Evolutionary conservation across 495 filamentous ascomycete genomes (phyloP), one percentile per base, ranked within the genome.

Genomic region (Aspergillus diversus): DNA sequence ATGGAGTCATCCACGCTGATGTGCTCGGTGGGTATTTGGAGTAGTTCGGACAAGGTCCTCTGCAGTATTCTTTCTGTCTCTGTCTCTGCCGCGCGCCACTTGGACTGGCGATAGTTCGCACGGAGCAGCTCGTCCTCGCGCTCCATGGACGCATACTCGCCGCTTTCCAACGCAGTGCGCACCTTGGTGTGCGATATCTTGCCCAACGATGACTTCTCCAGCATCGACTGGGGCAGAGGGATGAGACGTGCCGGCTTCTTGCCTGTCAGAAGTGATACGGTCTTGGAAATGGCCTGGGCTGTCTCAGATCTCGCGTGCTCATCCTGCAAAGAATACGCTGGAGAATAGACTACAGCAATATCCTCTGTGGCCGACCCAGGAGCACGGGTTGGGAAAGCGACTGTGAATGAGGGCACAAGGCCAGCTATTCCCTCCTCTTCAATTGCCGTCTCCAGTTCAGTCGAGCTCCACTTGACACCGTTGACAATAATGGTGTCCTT

Each of bases 401-500:
- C 69, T 64, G 8, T 60, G 54, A 54, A 73, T 0, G 63, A 63
- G 12, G 66, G 71, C 2, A 64, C 66, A 12, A 71, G 13, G 1
- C 70, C 74, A 7, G 66, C 59, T 34, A 80, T 63, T 0, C 43
- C 16, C 8, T 69, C 76, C 8, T 74, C 59, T 31, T 84, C 79
- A 12, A 86, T 63, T 0, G 76, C 73, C 5, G 56, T 43, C 53
- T 84, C 73, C 2, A 85, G 68, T 11, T 79, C 77, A 27, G 69
- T 53, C 0, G 78, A 65, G 32, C 60, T 35, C 42, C 70, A 73
- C 11, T 85, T 86, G 55, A 83, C 75, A 0, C 81, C 78, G 59
- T 86, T 85, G 66, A 85, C 76, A 54, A 64, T 84, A 59, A 87
- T 82, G 7, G 77, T 61, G 43, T 87, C 83, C 66, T 85, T 86